These are phyloP conservation scores for Tolypocladium ophioglossoides DNA, from an alignment of 2,329 filamentous ascomycete genomes.

Conservation along the genomic window DNA sequence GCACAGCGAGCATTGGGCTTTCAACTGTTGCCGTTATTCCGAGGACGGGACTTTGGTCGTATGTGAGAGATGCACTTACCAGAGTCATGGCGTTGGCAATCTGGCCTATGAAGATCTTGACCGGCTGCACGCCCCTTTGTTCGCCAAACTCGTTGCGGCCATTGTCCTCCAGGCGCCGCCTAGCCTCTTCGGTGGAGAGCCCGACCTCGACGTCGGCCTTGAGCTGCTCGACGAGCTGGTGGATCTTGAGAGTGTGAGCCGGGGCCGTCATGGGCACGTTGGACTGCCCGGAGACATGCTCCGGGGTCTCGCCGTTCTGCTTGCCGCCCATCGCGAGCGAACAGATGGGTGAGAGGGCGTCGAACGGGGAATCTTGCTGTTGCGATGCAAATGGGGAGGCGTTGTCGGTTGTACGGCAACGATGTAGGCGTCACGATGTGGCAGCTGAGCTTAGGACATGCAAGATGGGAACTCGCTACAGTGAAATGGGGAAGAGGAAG, in stretches of 20 bases:
- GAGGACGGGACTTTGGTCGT: background rate
- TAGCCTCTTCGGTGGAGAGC: conserved; percentile 42
- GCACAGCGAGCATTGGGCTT: background rate
- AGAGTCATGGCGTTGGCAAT: conserved; percentile 61
- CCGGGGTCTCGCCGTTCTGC: conserved; percentile 11
- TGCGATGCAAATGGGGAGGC: background rate
- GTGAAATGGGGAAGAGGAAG: background rate
- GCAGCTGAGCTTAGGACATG: background rate
- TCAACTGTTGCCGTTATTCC: background rate
- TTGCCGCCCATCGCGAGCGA: conserved; percentile 13
- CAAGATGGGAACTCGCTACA: background rate
- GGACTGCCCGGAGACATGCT: conserved; percentile 27
- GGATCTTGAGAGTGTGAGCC: conserved; percentile 49
- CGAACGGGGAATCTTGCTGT: background rate
- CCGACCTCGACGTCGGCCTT: conserved; percentile 46
- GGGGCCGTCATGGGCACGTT: conserved; percentile 46
- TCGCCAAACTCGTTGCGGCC: conserved; percentile 56
- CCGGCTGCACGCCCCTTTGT: conserved; percentile 44
- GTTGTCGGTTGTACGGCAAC: background rate
- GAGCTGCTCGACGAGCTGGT: conserved; percentile 43
- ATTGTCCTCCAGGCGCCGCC: conserved; percentile 41
- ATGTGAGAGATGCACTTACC: conserved; percentile 25
- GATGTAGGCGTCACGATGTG: background rate
- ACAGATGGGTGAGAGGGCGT: background rate
- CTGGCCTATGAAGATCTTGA: conserved; percentile 55